Evolutionary conservation across 176 grass and related monocot species (phyloP), one percentile per base, ranked within the genome.

Genomic region (Cocos nucifera): DNA sequence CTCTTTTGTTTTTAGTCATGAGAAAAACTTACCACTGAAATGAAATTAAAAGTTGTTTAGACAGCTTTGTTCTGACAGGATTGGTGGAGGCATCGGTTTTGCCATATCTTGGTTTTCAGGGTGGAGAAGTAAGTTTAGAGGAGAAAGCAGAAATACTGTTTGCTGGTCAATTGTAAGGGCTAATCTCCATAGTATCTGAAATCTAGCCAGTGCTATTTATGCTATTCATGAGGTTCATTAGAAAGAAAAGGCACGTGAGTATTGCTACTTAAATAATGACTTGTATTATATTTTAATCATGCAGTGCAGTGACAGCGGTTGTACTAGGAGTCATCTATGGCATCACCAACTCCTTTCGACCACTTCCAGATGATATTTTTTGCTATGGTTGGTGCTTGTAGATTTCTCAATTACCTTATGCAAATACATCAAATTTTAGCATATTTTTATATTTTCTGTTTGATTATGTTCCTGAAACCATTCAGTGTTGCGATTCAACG

Each of bases 1-100:
- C n/a, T 19, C n/a, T 67, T 67, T 3, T 24, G 15, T 53, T 19
- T 27, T 10, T 0, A 30, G 10, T 52, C 48, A 32, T 30, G 27
- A 18, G 17, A 19, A 51, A 30, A 17, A 22, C 12, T 18, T 51
- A 19, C 49, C 53, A 19, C 10, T 32, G 7, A 12, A 63, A 44
- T 23, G 6, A 73, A 48, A 54, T 76, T 98, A 81, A 98, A 49
- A 71, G 55, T 90, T 88, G 63, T 92, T 82, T 80, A 91, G 87
- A 88, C 87, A 98, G 93, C 77, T 88, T 97, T 88, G 69, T 88
- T 87, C 70, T 91, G 63, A 88, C 93, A 88, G 93, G 93, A 49
- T 85, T 90, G 49, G 70, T 88, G 66, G 87, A 91, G 75, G 77
- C 86, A 75, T 66, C 75, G 4, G 70, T 73, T 65, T 62, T 98